These are phyloP conservation scores for Fusarium sp. DNA, from an alignment of 2,329 filamentous ascomycete genomes.

Conservation along the genomic window DNA sequence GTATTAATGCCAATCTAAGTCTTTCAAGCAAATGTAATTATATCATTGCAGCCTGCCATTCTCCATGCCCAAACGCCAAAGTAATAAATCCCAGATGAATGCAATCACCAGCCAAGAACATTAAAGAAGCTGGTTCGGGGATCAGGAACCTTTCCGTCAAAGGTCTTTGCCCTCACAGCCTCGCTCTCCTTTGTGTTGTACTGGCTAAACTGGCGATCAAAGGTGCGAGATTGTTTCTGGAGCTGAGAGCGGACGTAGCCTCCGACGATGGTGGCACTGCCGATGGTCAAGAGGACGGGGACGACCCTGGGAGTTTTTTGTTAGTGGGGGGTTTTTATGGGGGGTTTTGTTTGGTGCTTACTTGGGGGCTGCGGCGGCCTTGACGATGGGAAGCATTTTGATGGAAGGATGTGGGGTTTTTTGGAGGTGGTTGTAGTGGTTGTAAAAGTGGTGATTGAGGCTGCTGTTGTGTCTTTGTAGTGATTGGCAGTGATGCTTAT, in stretches of 20 bases:
- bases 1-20: not conserved
- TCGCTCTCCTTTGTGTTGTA: conserved; percentile 39
- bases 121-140: conserved; percentile 18
- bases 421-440: not conserved
- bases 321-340: conserved; percentile 10
- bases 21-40: not conserved
- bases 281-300: conserved; percentile 36
- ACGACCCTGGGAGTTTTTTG: conserved; percentile 25
- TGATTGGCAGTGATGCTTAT: not conserved
- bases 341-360: not conserved
- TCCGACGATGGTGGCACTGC: conserved; percentile 30
- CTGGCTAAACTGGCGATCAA: conserved; percentile 38
- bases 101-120: conserved; percentile 14
- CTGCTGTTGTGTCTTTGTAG: not conserved
- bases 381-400: conserved; percentile 35
- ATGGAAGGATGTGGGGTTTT: not conserved
- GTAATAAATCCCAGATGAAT: conserved; percentile 6
- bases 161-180: conserved; percentile 19
- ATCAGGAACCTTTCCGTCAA: conserved; percentile 8
- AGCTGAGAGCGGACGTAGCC: conserved; percentile 31
- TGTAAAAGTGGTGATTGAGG: not conserved
- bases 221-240: conserved; percentile 23
- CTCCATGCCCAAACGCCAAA: not conserved
- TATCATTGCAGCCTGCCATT: not conserved
- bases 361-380: conserved; percentile 28